Evolutionary conservation across 768 basidiomycete species (phyloP), one percentile per base, ranked within the genome.

Genomic region (Tulasnella sp.): DNA sequence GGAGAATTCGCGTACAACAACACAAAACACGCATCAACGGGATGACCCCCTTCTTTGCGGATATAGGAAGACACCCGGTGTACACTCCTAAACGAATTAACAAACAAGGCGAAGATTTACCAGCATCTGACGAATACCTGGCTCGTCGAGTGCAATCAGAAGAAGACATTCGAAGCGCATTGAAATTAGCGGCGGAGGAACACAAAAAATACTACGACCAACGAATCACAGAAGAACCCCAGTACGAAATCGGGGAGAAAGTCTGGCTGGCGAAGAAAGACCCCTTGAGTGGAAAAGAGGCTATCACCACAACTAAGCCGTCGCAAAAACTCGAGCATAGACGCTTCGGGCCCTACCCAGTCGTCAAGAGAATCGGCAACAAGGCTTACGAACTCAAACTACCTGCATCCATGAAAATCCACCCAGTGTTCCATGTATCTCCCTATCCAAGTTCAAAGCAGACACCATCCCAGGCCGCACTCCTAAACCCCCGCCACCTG

Each of bases 1-100:
- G 81, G 80, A 4, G 81, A 84, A 75, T 84, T 84, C 72, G 75
- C 78, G 0, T 82, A 79, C 76, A 85, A 84, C 74, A 82, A 83
- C 63, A 42, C 74, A 37, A 72, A 73, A 7, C 80, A 81, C 67
- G 40, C 78, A 1, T 79, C 81, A 1, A 83, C 37, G 72, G 76
- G 34, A 74, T 78, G 62, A 77, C 80, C 14, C 83, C 82, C 1
- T 83, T 83, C 77, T 81, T 79, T 32, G 76, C 81, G 17, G 80
- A 81, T 66, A 72, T 76, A 35, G 80, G 76, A 12, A 79, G 73
- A 67, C 78, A 83, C 63, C 70, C 71, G 3, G 16, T 17, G 9
- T 73, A 73, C 42, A 12, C 59, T 29, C 66, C 47, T 17, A 8
- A n/a, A 32, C 11, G 22, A 19, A 22, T 66, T 40, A 37, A 41